Conservation (phyloP, 805 yeast genomes). For the Cyberlindnera lachancei region DNA sequence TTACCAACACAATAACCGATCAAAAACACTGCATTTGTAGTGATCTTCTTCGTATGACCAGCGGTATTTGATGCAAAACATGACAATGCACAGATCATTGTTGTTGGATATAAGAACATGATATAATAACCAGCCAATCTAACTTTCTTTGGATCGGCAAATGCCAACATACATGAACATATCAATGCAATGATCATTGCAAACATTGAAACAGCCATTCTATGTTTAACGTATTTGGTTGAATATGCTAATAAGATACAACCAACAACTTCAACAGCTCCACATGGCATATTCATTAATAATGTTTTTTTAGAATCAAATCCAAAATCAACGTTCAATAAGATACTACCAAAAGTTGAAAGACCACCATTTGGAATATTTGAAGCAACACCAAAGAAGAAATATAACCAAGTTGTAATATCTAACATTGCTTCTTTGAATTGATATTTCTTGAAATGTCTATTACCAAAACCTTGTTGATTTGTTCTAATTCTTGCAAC, state of each 20-base stretch:
- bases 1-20: no score
- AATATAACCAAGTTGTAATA: constrained; percentile 39
- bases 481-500: constrained; percentile 47
- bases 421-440: constrained; percentile 44
- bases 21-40: constrained; percentile 49
- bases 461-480: constrained; percentile 54
- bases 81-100: constrained; percentile 28
- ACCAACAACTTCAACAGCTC: constrained; percentile 24
- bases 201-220: constrained; percentile 19
- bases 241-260: constrained; percentile 23
- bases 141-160: constrained; percentile 24
- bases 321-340: constrained; percentile 11
- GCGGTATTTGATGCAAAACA: constrained; percentile 37
- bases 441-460: constrained; percentile 46
- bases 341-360: constrained; percentile 14
- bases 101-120: constrained; percentile 28
- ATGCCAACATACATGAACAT: constrained; percentile 27
- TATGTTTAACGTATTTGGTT: constrained; percentile 12
- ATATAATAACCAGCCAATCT: constrained; percentile 22
- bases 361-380: constrained; percentile 49
- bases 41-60: no score
- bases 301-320: constrained; percentile 8
- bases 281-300: constrained; percentile 29
- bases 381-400: constrained; percentile 32
- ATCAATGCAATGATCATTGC: constrained; percentile 18